Base-by-base conservation (phyloP, 2,329 filamentous ascomycete genomes). In the Fusarium sp. region DNA sequence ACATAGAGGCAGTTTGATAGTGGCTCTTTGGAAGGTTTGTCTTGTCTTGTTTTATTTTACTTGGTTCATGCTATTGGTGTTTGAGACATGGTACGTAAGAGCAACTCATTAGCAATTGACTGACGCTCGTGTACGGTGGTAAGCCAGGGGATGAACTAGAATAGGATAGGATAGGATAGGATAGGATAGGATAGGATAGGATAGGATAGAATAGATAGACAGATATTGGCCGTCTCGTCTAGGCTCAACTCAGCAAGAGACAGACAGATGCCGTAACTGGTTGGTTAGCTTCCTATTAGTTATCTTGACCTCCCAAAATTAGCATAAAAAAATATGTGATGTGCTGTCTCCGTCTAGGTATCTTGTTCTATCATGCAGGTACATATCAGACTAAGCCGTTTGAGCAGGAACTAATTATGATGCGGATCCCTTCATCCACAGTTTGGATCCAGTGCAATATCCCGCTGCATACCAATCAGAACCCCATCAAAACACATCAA, bases 391-490 rank as follows among this genome's bases (percentile, higher is more conserved):
- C 62, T 65, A 64, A 64, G 46, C 57, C 51, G 33, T 52, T 44
- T 57, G 36, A 64, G 64, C 60, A 58, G 15, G 15, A 58, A 53
- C 64, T 67, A 68, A 68, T 26, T 38, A 20, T 20, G n/a, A 28
- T 63, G 53, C 60, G 61, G 62, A 65, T 45, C 46, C 60, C 41
- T 60, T 60, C 62, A 65, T 65, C 62, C 62, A 60, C 61, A 65
- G 31, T n/a, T 47, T 55, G 52, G 62, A 62, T 55, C 66, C 66
- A 69, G 52, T 36, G 61, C 47, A 69, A 69, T 67, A 64, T 69
- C 66, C 67, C 57, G 38, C 57, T 62, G 42, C 65, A 67, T 69
- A 31, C 67, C 67, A 70, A 67, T 56, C 57, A 70, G 40, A 23
- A 44, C 20, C 23, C 57, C 41, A 52, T 52, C 42, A 31, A 47